A percentile compares a stretch with the other conserved stretches of the same genome.
Conservation (phyloP, 805 yeast genomes). For the Yarrowia sp. region DNA sequence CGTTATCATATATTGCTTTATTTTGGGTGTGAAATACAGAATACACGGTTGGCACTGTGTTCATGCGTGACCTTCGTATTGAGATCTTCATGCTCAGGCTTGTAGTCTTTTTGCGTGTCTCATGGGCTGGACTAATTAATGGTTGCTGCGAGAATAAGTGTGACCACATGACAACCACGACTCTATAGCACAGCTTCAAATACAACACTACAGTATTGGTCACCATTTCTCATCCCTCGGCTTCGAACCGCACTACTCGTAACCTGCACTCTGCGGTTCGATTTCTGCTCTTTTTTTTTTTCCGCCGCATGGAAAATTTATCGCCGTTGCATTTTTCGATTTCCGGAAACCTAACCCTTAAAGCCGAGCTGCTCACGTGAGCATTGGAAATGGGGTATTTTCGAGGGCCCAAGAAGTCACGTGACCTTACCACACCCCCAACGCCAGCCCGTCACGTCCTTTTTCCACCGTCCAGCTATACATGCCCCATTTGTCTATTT, state of each 20-base stretch:
- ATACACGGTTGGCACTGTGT: too few relatives aligned
- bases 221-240: background rate
- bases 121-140: background rate
- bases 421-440: background rate
- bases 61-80: too few relatives aligned
- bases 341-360: conserved; percentile 12
- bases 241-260: background rate
- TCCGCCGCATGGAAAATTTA: background rate
- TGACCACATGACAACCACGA: too few relatives aligned
- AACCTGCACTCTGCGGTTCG: too few relatives aligned
- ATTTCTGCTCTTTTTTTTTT: background rate
- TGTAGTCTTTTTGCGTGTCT: background rate
- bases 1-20: background rate
- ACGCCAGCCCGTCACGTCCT: background rate
- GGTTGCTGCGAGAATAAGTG: too few relatives aligned
- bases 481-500: too few relatives aligned
- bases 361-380: background rate
- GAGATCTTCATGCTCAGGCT: background rate
- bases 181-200: too few relatives aligned
- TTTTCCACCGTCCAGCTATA: too few relatives aligned
- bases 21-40: too few relatives aligned
- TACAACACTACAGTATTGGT: too few relatives aligned
- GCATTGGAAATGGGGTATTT: too few relatives aligned
- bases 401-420: background rate
- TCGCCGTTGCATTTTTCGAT: background rate